phyloP scores from a whole-genome alignment of 2,329 filamentous ascomycete species.

The Botrytis medusae region DNA sequence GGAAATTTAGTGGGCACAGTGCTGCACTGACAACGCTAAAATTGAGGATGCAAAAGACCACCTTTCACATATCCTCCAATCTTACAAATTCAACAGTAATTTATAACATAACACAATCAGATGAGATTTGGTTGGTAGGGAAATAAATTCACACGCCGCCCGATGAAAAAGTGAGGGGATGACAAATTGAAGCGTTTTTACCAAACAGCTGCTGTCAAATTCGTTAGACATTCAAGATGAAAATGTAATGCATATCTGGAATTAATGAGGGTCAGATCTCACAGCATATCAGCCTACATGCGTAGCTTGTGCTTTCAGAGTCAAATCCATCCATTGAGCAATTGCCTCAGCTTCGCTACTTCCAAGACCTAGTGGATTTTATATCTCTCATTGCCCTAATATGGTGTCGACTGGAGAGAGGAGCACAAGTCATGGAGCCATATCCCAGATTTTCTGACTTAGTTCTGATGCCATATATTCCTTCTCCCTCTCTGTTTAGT shows the following conservation, averaged over 20 bases:
- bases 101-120: background rate
- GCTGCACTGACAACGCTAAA: background rate
- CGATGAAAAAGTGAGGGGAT: background rate
- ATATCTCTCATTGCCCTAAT: background rate
- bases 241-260: background rate
- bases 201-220: background rate
- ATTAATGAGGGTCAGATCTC: background rate
- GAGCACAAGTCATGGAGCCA: background rate
- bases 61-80: conserved; percentile 1
- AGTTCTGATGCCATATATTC: background rate
- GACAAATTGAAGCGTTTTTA: background rate
- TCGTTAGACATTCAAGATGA: background rate
- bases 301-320: background rate
- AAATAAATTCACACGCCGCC: no score
- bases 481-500: background rate
- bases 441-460: no score
- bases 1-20: conserved; percentile 7
- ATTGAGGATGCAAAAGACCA: background rate
- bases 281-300: background rate
- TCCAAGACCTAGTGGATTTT: background rate
- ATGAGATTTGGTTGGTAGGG: background rate
- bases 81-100: conserved; percentile 2
- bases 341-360: background rate
- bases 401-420: background rate
- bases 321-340: background rate